Conservation (phyloP, 2,329 filamentous ascomycete genomes). For the Aspergillus ustus region DNA sequence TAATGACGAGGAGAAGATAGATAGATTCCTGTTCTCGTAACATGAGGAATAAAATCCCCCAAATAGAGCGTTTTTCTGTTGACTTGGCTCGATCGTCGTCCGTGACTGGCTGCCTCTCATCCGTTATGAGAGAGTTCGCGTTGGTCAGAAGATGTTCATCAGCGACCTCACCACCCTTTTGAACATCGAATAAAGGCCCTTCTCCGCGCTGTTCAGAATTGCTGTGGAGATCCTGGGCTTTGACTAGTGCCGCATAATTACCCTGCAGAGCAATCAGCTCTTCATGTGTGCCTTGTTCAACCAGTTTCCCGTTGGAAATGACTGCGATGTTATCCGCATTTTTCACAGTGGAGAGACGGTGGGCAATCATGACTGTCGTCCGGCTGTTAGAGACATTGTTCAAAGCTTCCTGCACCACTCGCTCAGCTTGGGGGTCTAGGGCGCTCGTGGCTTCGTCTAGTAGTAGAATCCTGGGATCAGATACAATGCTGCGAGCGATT, state of each 20-base stretch:
- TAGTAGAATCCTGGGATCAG: conserved; percentile 86
- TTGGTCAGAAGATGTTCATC: not conserved
- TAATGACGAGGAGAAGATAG: not conserved
- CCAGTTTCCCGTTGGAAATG: conserved; percentile 78
- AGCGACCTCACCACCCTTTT: conserved; percentile 31
- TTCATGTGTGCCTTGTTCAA: conserved; percentile 90
- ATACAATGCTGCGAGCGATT: conserved; percentile 87
- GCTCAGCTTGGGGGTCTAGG: conserved; percentile 92
- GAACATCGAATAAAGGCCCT: not conserved
- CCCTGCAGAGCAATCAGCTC: conserved; percentile 70
- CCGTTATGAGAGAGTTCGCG: not conserved
- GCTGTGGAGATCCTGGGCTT: conserved; percentile 64
- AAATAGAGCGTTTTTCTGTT: conserved; percentile 4
- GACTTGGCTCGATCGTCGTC: not conserved
- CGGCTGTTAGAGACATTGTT: conserved; percentile 83
- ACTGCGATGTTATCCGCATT: conserved; percentile 96
- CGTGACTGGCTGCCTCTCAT: not conserved
- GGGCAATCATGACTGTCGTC: conserved; percentile 95
- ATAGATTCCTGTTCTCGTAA: conserved; percentile 2
- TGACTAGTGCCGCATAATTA: conserved; percentile 83
- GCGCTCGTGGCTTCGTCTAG: conserved; percentile 95
- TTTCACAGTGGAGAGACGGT: conserved; percentile 91
- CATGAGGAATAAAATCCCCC: conserved; percentile 5
- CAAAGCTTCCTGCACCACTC: conserved; percentile 88
- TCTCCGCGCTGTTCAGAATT: not conserved